These are phyloP conservation scores for Annulohypoxylon moriforme DNA, from an alignment of 495 filamentous ascomycete genomes.

Conservation along the genomic window DNA sequence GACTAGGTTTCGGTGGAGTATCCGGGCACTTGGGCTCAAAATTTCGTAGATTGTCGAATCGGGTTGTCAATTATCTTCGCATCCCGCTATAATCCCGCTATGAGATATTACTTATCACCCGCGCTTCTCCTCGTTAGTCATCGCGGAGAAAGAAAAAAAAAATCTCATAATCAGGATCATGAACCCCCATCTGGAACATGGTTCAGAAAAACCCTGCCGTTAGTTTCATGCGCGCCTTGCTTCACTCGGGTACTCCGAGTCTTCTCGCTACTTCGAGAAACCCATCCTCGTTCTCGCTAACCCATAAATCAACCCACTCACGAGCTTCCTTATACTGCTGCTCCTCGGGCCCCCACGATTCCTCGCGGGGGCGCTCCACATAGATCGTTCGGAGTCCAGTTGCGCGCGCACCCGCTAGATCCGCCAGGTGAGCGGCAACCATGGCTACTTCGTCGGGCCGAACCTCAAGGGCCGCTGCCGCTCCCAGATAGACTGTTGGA, in stretches of 20 bases:
- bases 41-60: conserved; percentile 10
- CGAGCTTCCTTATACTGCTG: conserved; percentile 64
- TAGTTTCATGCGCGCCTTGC: conserved; percentile 1
- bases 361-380: conserved; percentile 75
- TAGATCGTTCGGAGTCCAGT: conserved; percentile 77
- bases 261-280: conserved; percentile 65
- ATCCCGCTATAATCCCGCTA: conserved; percentile 16
- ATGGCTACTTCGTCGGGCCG: conserved; percentile 72
- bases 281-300: conserved; percentile 60
- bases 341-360: conserved; percentile 65
- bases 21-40: conserved; percentile 11
- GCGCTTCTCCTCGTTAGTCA: conserved; percentile 15
- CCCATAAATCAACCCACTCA: conserved; percentile 74
- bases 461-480: conserved; percentile 67
- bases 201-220: neutral
- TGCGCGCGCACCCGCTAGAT: conserved; percentile 72
- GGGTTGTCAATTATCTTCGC: conserved; percentile 21
- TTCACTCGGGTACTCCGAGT: conserved; percentile 52
- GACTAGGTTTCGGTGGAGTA: conserved; percentile 14
- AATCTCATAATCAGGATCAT: neutral
- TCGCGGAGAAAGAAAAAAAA: conserved; percentile 7
- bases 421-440: conserved; percentile 81
- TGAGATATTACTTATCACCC: conserved; percentile 19
- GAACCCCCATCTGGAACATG: neutral
- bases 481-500: conserved; percentile 73